Percentiles rank a stretch among this genome's conserved stretches.
Evolutionary conservation across 2,329 filamentous ascomycete species (phyloP).

Genomic region (Atkinsonella hypoxylon): DNA sequence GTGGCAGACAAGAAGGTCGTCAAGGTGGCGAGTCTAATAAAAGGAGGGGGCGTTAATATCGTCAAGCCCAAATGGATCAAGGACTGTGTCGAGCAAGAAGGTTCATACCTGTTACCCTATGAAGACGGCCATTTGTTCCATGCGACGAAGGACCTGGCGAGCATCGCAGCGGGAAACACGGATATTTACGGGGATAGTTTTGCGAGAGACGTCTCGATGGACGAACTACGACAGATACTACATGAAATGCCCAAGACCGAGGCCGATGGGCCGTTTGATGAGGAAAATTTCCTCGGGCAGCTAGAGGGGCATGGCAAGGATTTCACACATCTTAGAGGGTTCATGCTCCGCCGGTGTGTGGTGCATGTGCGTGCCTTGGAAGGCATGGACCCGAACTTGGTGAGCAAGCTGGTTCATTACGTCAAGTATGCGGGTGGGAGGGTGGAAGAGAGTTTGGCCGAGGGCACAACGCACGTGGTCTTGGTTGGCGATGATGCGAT

Average conservation of each 20-base stretch:
- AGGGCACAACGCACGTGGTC: slow-evolving; percentile 60
- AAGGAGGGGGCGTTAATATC: slow-evolving; percentile 57
- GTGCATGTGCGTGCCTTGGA: slow-evolving; percentile 27
- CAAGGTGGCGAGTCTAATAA: slow-evolving; percentile 74
- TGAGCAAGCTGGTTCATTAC: slow-evolving; percentile 39
- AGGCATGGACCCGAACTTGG: slow-evolving; percentile 19
- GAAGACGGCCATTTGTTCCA: slow-evolving; percentile 60
- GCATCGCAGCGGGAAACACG: slow-evolving; percentile 46
- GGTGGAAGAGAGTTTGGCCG: slow-evolving; percentile 36
- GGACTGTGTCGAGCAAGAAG: slow-evolving; percentile 57
- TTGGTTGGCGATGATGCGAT: slow-evolving; percentile 31
- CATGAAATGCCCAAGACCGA: slow-evolving; percentile 38
- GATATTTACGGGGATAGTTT: slow-evolving; percentile 81
- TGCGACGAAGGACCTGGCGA: slow-evolving; percentile 42
- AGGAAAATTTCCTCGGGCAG: slow-evolving; percentile 36
- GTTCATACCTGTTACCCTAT: slow-evolving; percentile 49
- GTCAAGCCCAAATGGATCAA: slow-evolving; percentile 72
- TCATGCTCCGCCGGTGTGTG: slow-evolving; percentile 38
- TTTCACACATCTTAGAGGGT: slow-evolving; percentile 35
- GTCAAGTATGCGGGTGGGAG: slow-evolving; percentile 59
- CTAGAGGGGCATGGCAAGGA: slow-evolving; percentile 44
- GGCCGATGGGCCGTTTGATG: slow-evolving; percentile 28
- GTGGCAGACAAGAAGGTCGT: slow-evolving; percentile 71
- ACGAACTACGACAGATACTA: slow-evolving; percentile 48
- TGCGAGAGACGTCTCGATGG: slow-evolving; percentile 51